Conservation (phyloP, 1,284 basidiomycete genomes). For the Cryptococcus hybrid region DNA sequence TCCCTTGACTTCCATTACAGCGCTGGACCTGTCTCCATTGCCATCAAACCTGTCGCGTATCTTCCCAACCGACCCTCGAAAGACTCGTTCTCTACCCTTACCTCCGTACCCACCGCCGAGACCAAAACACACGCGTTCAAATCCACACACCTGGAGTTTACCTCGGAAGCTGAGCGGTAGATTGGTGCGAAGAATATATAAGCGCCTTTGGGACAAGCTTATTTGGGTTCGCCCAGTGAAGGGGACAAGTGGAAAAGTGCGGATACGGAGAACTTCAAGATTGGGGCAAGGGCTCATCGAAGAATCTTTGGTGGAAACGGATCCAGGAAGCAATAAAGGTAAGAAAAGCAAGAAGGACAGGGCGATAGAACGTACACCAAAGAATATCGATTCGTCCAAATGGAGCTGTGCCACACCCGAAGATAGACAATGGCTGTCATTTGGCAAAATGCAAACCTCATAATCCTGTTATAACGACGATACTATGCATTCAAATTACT, state of each 20-base stretch:
- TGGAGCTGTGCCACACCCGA: neutral
- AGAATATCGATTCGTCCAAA: neutral
- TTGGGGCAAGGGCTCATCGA: conserved; percentile 4
- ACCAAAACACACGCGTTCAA: conserved; percentile 22
- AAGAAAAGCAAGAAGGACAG: conserved; percentile 1
- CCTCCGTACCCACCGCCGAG: conserved; percentile 21
- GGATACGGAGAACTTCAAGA: conserved; percentile 12
- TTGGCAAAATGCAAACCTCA: neutral
- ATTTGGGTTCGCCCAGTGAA: conserved; percentile 21
- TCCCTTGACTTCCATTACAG: neutral
- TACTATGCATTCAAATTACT: neutral
- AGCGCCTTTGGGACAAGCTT: conserved; percentile 27
- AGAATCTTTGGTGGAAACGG: neutral
- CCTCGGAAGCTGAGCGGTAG: conserved; percentile 20
- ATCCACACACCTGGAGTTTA: conserved; percentile 29
- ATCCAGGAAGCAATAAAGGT: neutral
- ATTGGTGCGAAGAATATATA: conserved; percentile 25
- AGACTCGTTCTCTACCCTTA: neutral
- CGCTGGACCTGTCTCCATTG: conserved; percentile 4
- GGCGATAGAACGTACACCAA: neutral
- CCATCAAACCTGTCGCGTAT: conserved; percentile 11
- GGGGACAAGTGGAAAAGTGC: conserved; percentile 16
- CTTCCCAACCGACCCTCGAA: conserved; percentile 12
- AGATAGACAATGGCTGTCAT: neutral
- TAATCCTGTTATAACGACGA: neutral